Evolutionary conservation across 768 basidiomycete genomes (phyloP).

Genomic region (Mycena vitilis): DNA sequence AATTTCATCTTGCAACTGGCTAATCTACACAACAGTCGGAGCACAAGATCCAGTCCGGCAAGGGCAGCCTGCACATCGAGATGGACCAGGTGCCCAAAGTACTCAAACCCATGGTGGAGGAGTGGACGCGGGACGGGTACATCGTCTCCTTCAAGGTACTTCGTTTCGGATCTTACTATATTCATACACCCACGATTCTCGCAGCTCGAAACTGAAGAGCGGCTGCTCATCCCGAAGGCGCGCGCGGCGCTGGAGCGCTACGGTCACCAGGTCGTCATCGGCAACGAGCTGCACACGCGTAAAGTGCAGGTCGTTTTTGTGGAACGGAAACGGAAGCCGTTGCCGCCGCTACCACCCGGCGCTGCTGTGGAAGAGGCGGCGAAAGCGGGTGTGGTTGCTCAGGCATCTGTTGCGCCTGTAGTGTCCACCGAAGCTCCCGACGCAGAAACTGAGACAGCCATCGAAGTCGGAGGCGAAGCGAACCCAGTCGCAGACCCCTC

Average conservation of each 20-base stretch:
- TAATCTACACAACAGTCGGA: conserved; percentile 71
- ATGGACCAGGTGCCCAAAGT: conserved; percentile 99
- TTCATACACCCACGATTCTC: conserved; percentile 1
- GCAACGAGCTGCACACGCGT: conserved; percentile 91
- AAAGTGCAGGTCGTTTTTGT: conserved; percentile 96
- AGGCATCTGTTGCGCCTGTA: neutral
- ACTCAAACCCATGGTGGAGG: conserved; percentile 90
- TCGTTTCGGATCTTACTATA: neutral
- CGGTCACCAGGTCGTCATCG: conserved; percentile 97
- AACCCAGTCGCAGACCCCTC: neutral
- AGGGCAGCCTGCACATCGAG: conserved; percentile 92
- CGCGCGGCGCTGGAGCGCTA: conserved; percentile 89
- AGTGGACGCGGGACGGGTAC: conserved; percentile 92
- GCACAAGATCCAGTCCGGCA: conserved; percentile 98
- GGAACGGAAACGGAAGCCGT: conserved; percentile 56
- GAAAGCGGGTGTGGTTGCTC: neutral
- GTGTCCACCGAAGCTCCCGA: neutral
- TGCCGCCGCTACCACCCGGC: conserved; percentile 37
- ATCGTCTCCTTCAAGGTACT: conserved; percentile 96
- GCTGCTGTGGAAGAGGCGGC: conserved; percentile 20
- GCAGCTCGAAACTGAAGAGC: conserved; percentile 92
- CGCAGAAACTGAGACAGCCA: neutral
- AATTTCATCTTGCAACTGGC: neutral
- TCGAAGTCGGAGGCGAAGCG: neutral
- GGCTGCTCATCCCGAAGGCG: conserved; percentile 91